Percentiles rank a stretch among this genome's conserved stretches.
Conservation (phyloP, 495 filamentous ascomycete species). For the Aspergillus homomorphus region DNA sequence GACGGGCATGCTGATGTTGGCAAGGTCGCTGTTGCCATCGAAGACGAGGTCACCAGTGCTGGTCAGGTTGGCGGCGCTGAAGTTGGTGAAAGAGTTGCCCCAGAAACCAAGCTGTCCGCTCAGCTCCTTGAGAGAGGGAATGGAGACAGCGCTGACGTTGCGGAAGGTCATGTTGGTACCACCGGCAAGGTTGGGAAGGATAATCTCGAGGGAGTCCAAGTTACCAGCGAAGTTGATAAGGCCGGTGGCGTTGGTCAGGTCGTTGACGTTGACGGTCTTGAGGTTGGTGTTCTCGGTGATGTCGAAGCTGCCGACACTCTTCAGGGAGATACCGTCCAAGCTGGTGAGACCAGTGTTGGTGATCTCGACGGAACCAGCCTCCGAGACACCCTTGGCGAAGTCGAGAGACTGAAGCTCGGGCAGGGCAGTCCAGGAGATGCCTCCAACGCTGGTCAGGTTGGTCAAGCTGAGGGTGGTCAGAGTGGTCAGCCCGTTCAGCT, state of each 20-base stretch:
- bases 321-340: slow-evolving; percentile 75
- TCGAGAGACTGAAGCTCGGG: slow-evolving; percentile 62
- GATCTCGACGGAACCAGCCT: slow-evolving; percentile 66
- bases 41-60: slow-evolving; percentile 72
- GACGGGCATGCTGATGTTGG: slow-evolving; percentile 69
- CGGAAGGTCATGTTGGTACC: slow-evolving; percentile 84
- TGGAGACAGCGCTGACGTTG: slow-evolving; percentile 69
- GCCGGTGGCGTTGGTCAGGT: slow-evolving; percentile 63
- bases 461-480: slow-evolving; percentile 63
- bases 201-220: slow-evolving; percentile 56
- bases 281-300: slow-evolving; percentile 80
- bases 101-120: slow-evolving; percentile 82
- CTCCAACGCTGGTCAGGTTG: slow-evolving; percentile 57
- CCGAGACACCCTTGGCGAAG: slow-evolving; percentile 61
- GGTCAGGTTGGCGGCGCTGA: slow-evolving; percentile 79
- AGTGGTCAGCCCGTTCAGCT: slow-evolving; percentile 59
- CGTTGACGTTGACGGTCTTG: slow-evolving; percentile 63
- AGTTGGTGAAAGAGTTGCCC: slow-evolving; percentile 66
- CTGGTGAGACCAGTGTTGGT: slow-evolving; percentile 75
- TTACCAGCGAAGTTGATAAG: slow-evolving; percentile 59
- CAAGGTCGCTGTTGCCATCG: slow-evolving; percentile 69
- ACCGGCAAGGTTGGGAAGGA: slow-evolving; percentile 74
- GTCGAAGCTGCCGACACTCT: slow-evolving; percentile 57
- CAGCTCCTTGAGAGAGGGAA: slow-evolving; percentile 74
- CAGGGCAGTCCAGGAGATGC: slow-evolving; percentile 70